Conservation (phyloP, 1,284 basidiomycete genomes). For the Cutaneotrichosporon sp. region DNA sequence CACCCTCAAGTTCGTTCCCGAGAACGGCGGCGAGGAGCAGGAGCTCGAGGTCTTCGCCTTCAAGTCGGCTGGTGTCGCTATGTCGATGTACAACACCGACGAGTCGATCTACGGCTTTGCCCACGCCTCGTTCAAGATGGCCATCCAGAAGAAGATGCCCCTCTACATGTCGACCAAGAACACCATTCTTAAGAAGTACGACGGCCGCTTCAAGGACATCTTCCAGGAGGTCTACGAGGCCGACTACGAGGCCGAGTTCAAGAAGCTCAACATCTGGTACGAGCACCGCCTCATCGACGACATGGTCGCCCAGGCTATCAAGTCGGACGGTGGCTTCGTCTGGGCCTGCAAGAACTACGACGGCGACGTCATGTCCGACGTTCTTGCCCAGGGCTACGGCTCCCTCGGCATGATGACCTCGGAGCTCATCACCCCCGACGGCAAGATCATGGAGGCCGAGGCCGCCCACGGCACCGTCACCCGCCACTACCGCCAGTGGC, state of each 20-base stretch:
- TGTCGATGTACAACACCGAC: constrained; percentile 95
- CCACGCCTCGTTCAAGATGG: constrained; percentile 98
- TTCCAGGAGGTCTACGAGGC: constrained; percentile 91
- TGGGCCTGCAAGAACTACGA: constrained; percentile 99
- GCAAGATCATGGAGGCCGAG: constrained; percentile 85
- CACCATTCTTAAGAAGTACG: constrained; percentile 94
- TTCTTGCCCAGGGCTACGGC: constrained; percentile 86
- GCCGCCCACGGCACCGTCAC: constrained; percentile 89
- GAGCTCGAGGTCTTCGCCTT: constrained; percentile 85
- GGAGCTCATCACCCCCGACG: constrained; percentile 95
- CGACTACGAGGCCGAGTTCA: constrained; percentile 81
- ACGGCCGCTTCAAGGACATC: constrained; percentile 98
- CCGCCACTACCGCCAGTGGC: constrained; percentile 94
- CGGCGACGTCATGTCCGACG: constrained; percentile 82
- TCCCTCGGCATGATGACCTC: constrained; percentile 97
- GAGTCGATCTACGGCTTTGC: constrained; percentile 94
- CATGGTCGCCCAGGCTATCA: constrained; percentile 98
- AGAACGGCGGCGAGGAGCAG: constrained; percentile 64
- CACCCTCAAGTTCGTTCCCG: constrained; percentile 81
- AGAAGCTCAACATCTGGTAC: constrained; percentile 85
- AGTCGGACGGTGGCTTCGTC: constrained; percentile 93
- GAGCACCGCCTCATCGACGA: constrained; percentile 89
- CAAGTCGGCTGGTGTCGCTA: constrained; percentile 81
- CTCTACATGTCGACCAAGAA: constrained; percentile 98
- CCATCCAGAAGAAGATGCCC: constrained; percentile 90